A percentile compares a stretch with the other conserved stretches of the same genome.
These are phyloP conservation scores for Colletotrichum sidae DNA, from an alignment of 2,329 filamentous ascomycete species.

Conservation along the genomic window DNA sequence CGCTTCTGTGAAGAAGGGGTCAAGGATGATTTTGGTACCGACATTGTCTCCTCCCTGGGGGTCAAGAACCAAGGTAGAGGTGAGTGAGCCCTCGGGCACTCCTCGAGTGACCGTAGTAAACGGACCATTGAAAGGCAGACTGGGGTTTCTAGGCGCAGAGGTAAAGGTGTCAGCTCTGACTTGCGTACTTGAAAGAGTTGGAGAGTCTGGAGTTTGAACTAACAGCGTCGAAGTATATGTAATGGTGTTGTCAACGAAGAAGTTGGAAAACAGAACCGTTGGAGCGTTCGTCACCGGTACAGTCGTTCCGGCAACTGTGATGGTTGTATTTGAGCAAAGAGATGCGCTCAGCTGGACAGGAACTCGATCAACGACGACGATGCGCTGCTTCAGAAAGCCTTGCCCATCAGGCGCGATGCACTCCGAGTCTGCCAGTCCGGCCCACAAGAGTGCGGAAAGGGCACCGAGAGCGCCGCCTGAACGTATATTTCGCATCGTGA, in stretches of 20 bases:
- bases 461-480: neutral
- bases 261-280: slow-evolving; percentile 19
- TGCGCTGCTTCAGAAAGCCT: neutral
- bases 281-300: slow-evolving; percentile 20
- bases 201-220: neutral
- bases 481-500: neutral
- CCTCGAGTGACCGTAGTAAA: slow-evolving; percentile 8
- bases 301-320: slow-evolving; percentile 16
- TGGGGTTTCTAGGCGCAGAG: neutral
- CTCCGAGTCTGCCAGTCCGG: neutral
- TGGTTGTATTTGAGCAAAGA: slow-evolving; percentile 21
- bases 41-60: neutral
- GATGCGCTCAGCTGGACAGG: slow-evolving; percentile 12
- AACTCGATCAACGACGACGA: slow-evolving; percentile 8
- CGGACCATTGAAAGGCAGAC: neutral
- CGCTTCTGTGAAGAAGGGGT: neutral
- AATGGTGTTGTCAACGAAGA: slow-evolving; percentile 18
- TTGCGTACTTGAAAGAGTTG: fast-evolving
- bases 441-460: neutral
- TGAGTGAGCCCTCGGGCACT: neutral
- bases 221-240: slow-evolving; percentile 21
- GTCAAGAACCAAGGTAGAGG: neutral
- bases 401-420: neutral
- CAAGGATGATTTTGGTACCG: neutral
- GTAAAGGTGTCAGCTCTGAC: neutral